A percentile compares a stretch with the other conserved stretches of the same genome.
Evolutionary conservation across 2,329 filamentous ascomycete genomes (phyloP).

Genomic region (Microcyclospora tardicrescens): DNA sequence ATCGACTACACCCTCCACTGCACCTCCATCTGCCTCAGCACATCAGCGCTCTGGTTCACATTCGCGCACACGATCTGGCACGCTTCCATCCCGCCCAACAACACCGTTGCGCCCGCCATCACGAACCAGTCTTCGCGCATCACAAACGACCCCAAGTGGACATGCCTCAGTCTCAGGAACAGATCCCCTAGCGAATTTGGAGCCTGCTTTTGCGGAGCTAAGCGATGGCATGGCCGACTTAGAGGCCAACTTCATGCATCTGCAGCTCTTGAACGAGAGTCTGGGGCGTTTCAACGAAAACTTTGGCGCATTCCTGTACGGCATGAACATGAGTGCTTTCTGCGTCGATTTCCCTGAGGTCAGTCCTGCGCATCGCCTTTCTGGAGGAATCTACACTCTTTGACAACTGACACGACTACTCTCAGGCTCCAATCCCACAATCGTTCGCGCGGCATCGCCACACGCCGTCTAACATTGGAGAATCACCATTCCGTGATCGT

Average conservation of each 20-base stretch:
- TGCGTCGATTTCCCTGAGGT: slow-evolving; percentile 97
- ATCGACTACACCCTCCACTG: neutral
- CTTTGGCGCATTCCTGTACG: slow-evolving; percentile 90
- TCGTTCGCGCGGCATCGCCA: slow-evolving; percentile 56
- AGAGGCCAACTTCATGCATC: slow-evolving; percentile 93
- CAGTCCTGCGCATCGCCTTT: slow-evolving; percentile 9
- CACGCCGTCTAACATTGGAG: slow-evolving; percentile 9
- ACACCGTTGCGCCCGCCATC: slow-evolving; percentile 86
- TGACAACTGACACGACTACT: no score
- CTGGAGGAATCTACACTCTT: neutral
- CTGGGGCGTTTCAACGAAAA: slow-evolving; percentile 87
- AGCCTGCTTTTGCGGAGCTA: slow-evolving; percentile 85
- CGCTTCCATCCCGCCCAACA: slow-evolving; percentile 60
- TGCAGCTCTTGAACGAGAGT: slow-evolving; percentile 94
- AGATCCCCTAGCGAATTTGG: slow-evolving; percentile 67
- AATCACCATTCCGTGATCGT: slow-evolving; percentile 12
- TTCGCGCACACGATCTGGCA: slow-evolving; percentile 34
- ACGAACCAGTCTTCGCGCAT: slow-evolving; percentile 74
- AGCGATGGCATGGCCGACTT: slow-evolving; percentile 89
- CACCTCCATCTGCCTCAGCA: slow-evolving; percentile 1
- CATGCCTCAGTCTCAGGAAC: slow-evolving; percentile 18
- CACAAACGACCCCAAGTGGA: slow-evolving; percentile 35
- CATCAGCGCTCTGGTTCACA: slow-evolving; percentile 27
- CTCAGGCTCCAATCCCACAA: slow-evolving; percentile 65
- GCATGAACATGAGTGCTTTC: slow-evolving; percentile 97